Percentiles rank a stretch among this genome's conserved stretches.
Evolutionary conservation across 2,329 filamentous ascomycete genomes (phyloP).

Genomic region (Phyllosticta citriasiana): DNA sequence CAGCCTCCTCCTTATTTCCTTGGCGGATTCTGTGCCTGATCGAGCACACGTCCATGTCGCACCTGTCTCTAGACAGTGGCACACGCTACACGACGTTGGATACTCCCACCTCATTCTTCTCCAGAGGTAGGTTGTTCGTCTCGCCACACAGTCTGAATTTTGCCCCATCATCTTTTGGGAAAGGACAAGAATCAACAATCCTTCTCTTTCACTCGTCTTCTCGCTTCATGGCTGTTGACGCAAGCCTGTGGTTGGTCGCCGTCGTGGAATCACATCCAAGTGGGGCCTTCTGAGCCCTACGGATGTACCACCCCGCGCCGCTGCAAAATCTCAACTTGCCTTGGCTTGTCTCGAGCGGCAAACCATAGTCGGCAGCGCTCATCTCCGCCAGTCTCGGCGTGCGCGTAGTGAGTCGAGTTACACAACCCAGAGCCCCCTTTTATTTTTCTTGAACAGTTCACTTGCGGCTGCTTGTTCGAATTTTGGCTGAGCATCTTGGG

Average conservation of each 20-base stretch:
- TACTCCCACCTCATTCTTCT: not conserved
- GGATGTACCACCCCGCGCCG: not conserved
- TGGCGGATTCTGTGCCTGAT: not conserved
- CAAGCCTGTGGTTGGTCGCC: not conserved
- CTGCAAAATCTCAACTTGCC: not conserved
- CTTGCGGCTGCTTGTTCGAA: slow-evolving; percentile 9
- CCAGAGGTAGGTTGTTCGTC: not conserved
- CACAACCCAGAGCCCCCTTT: not conserved
- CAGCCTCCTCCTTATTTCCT: not conserved
- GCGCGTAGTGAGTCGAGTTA: not conserved
- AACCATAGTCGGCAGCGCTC: not conserved
- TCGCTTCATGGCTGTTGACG: too few relatives aligned
- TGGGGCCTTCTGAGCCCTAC: not conserved
- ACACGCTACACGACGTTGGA: not conserved
- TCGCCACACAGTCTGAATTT: too few relatives aligned
- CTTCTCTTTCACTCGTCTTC: too few relatives aligned
- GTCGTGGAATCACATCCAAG: not conserved
- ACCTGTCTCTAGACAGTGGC: not conserved
- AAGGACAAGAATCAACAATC: too few relatives aligned
- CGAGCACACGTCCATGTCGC: not conserved
- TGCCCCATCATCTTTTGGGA: too few relatives aligned
- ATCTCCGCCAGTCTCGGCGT: slow-evolving; percentile 10
- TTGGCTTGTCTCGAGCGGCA: not conserved
- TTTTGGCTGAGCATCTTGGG: slow-evolving; percentile 2
- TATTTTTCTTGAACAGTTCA: slow-evolving; percentile 3